Base-by-base conservation (phyloP, 2,329 filamentous ascomycete species). In the Graphilbum ipis-grandicollis region DNA sequence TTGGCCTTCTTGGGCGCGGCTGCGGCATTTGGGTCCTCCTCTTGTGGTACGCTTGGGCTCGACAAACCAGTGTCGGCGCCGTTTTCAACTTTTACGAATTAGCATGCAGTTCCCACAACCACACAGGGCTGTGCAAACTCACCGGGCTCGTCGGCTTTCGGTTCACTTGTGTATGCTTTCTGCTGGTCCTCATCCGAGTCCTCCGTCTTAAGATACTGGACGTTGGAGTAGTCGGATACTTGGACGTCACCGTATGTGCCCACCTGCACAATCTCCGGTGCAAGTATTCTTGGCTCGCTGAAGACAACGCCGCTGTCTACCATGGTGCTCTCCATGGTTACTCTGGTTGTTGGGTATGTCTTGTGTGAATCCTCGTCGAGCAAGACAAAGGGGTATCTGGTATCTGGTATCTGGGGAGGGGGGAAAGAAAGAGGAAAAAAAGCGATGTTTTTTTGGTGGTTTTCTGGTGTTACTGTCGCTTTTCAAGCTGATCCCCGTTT, bases 241-340 rank as follows among this genome's bases (percentile, higher is more conserved):
- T 57, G 53, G 36, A 62, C 46, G 38, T 56, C 46, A 46, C 54
- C 57, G 50, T 56, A 63, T 47, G 61, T 50, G 42, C 59, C 56
- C 41, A 51, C 57, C 44, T 61, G 54, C 39, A 63, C 51, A 44
- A 56, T 46, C 40, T 48, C 46, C 44, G 48, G 56, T 46, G 57
- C 52, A 50, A 58, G 52, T 39, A 56, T 47, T 55, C 60, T 52
- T 37, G 51, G 50, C 32, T 57, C 54, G 53, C 56, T 57, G 48
- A 51, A 54, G 38, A 58, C 52, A 43, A 58, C 49, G 37, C 47
- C 50, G n/a, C n/a, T n/a, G 41, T 49, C 38, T 22, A 19, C 37
- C 7, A 51, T 47, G 47, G 47, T 45, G 49, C 50, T 50, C 47
- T 61, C 59, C 35, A 39, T 39, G 19, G 36, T 34, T 12, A n/a